phyloP scores from a whole-genome alignment of 371 early-diverging fungal genomes.

The Mortierella sp. region DNA sequence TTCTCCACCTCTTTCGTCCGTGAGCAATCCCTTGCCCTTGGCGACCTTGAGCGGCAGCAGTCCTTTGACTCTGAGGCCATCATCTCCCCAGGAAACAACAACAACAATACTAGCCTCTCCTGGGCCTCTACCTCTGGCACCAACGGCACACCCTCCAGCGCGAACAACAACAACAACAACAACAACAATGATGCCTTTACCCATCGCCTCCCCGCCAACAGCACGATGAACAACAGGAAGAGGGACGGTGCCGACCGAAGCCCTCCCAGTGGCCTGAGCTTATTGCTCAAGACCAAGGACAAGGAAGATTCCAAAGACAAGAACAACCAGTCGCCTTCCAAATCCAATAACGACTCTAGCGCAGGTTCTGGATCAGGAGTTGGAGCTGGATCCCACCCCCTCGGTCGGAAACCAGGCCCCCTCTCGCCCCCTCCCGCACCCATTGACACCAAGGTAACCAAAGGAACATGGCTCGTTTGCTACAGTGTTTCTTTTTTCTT shows the following conservation, averaged over 20 bases:
- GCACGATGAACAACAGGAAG: conserved; percentile 12
- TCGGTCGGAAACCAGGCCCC: conserved; percentile 3
- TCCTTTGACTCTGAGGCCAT: conserved; percentile 34
- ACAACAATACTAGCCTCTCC: conserved; percentile 11
- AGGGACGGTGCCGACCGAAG: conserved; percentile 25
- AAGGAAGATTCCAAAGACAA: conserved; percentile 19
- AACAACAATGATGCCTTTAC: background rate
- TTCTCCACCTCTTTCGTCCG: conserved; percentile 59
- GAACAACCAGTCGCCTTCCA: background rate
- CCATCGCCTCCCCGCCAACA: conserved; percentile 2
- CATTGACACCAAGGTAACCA: conserved; percentile 26
- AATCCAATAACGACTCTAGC: conserved; percentile 14
- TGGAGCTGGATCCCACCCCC: background rate
- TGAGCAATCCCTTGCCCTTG: conserved; percentile 70
- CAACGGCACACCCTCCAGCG: background rate
- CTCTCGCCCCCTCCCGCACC: conserved; percentile 27
- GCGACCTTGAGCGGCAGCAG: conserved; percentile 45
- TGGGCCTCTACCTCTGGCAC: conserved; percentile 23
- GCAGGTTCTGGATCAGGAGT: background rate
- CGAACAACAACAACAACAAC: conserved; percentile 7
- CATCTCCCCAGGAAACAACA: background rate
- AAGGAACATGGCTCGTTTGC: background rate
- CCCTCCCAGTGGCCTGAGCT: conserved; percentile 44
- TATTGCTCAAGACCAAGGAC: conserved; percentile 43
- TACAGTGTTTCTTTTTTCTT: background rate